Conservation (phyloP, 2,329 filamentous ascomycete species). For the Blastomyces silverae region DNA sequence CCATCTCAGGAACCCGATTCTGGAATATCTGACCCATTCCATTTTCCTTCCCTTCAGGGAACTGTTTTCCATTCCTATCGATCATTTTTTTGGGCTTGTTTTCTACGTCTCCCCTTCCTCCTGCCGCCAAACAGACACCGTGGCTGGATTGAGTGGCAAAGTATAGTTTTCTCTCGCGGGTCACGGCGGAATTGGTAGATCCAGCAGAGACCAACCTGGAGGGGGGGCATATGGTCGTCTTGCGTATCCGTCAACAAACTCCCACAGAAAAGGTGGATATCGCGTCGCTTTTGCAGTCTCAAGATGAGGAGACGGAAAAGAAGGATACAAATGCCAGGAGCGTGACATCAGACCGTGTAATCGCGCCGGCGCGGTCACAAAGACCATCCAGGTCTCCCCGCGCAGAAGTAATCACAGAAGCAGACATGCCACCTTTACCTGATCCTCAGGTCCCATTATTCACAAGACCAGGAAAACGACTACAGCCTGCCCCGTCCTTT, state of each 20-base stretch:
- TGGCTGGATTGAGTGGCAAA: conserved; percentile 10
- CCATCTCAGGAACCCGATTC: conserved; percentile 8
- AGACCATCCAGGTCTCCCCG: conserved; percentile 1
- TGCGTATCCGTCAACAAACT: conserved; percentile 16
- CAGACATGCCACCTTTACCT: conserved; percentile 26
- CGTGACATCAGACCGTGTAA: conserved; percentile 10
- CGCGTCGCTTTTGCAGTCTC: conserved; percentile 21
- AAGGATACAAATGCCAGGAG: conserved; percentile 17
- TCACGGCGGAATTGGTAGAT: neutral
- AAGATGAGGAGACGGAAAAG: conserved; percentile 22
- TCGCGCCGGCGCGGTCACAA: conserved; percentile 1
- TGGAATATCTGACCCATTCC: neutral
- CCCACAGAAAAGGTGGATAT: conserved; percentile 24
- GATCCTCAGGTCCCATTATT: conserved; percentile 31
- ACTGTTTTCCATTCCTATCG: neutral
- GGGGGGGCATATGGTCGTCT: conserved; percentile 13
- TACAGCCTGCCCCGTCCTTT: conserved; percentile 42
- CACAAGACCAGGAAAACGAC: conserved; percentile 35
- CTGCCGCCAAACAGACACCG: neutral
- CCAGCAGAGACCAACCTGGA: neutral
- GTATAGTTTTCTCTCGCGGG: neutral
- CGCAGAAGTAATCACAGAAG: conserved; percentile 19
- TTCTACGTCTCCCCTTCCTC: neutral
- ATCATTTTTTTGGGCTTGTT: neutral
- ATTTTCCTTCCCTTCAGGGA: neutral